A percentile compares a stretch with the other conserved stretches of the same genome.
Evolutionary conservation across 805 yeast genomes (phyloP).

Genomic region (Ogataea corticis): DNA sequence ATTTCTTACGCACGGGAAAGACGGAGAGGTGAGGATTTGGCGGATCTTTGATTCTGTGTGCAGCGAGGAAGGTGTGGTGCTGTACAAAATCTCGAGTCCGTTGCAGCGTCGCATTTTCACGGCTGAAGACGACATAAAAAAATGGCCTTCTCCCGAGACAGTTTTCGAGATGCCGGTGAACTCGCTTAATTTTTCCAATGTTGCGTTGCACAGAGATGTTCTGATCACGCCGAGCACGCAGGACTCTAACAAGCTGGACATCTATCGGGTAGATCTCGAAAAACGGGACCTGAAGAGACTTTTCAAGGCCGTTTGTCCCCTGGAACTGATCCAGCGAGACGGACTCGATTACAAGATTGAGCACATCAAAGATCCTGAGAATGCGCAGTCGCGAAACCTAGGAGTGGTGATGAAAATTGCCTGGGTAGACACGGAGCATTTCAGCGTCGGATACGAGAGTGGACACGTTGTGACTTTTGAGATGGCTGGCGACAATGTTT

Average conservation of each 20-base stretch:
- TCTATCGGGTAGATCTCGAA: conserved; percentile 43
- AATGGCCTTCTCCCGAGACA: conserved; percentile 25
- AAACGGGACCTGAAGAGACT: conserved; percentile 30
- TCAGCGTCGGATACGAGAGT: conserved; percentile 69
- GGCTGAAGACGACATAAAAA: conserved; percentile 23
- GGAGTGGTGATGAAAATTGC: conserved; percentile 69
- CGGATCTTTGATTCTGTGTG: conserved; percentile 27
- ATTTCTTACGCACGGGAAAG: conserved; percentile 67
- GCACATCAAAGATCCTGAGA: conserved; percentile 19
- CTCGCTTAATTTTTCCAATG: conserved; percentile 69
- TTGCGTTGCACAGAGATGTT: conserved; percentile 37
- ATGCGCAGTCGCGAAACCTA: conserved; percentile 34
- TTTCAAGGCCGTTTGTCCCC: conserved; percentile 35
- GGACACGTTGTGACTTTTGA: conserved; percentile 52
- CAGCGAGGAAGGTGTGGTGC: conserved; percentile 11
- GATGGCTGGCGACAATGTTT: conserved; percentile 23
- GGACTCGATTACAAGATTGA: conserved; percentile 20
- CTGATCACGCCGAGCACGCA: conserved; percentile 63
- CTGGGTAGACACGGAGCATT: conserved; percentile 35
- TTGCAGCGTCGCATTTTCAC: conserved; percentile 20
- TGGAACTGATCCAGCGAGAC: conserved; percentile 27
- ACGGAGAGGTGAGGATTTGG: conserved; percentile 56
- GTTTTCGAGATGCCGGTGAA: conserved; percentile 65
- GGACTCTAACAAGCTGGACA: conserved; percentile 64
- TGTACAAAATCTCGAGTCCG: conserved; percentile 17